These are phyloP conservation scores for Letharia lupina DNA, from an alignment of 495 filamentous ascomycete species.

Conservation along the genomic window DNA sequence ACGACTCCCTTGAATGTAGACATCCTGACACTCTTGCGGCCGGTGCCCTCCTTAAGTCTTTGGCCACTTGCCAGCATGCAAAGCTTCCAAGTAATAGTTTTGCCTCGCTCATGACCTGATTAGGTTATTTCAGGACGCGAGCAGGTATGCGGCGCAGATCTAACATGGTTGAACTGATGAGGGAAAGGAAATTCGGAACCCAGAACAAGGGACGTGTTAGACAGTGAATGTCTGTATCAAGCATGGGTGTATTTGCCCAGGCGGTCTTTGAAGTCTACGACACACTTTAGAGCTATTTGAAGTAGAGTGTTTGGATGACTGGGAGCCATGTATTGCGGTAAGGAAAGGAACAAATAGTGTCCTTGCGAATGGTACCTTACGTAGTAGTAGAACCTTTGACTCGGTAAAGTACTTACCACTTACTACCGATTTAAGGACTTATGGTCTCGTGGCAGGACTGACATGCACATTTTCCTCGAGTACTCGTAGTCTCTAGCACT, in stretches of 20 bases:
- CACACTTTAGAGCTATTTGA: neutral
- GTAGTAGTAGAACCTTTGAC: too few relatives aligned
- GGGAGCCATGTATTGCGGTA: neutral
- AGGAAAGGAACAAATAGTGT: neutral
- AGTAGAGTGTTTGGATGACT: neutral
- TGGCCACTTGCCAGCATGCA: neutral
- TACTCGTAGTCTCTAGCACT: too few relatives aligned
- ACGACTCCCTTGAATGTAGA: slow-evolving; percentile 75
- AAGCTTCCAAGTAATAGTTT: neutral
- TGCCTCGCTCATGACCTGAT: neutral
- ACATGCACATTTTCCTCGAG: too few relatives aligned
- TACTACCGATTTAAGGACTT: too few relatives aligned
- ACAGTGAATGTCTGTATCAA: neutral
- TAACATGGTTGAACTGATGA: neutral
- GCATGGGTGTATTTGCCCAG: neutral
- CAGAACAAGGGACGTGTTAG: neutral
- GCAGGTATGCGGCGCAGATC: neutral
- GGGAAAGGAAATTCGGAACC: neutral
- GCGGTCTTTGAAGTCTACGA: too few relatives aligned
- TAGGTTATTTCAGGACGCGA: neutral
- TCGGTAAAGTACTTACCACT: too few relatives aligned
- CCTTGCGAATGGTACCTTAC: neutral
- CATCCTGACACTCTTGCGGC: slow-evolving; percentile 37
- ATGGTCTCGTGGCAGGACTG: too few relatives aligned
- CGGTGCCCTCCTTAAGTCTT: neutral